A percentile compares a stretch with the other conserved stretches of the same genome.
Evolutionary conservation across 306 rosid species (phyloP).

Genomic region (Rosa lucieae): DNA sequence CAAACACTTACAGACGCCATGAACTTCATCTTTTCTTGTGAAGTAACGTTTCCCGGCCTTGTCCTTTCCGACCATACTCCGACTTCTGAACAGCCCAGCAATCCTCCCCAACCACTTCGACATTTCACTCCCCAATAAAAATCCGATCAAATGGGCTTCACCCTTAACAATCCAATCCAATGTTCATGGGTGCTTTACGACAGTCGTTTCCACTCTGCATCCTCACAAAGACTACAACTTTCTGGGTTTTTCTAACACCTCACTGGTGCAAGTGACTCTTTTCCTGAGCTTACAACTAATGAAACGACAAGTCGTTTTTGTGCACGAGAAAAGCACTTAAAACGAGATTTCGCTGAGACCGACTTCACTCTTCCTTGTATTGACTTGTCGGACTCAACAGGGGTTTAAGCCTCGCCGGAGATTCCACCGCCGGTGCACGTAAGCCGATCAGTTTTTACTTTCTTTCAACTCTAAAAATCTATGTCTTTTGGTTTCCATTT

Average conservation of each 20-base stretch:
- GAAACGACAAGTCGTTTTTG: not conserved
- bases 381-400: not conserved
- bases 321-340: not conserved
- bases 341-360: not conserved
- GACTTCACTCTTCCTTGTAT: not conserved
- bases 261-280: not conserved
- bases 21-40: constrained; percentile 58
- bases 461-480: not conserved
- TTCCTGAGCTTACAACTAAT: no score
- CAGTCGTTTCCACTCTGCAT: not conserved
- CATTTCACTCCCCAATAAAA: constrained; percentile 36
- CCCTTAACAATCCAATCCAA: not conserved
- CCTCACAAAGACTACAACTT: not conserved
- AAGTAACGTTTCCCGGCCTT: constrained; percentile 80
- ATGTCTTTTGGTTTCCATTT: not conserved
- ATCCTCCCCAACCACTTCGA: constrained; percentile 62
- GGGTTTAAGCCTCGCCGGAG: constrained; percentile 11
- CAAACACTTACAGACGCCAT: constrained; percentile 66
- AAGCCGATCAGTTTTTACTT: not conserved
- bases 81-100: constrained; percentile 48
- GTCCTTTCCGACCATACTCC: constrained; percentile 62
- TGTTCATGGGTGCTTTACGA: not conserved
- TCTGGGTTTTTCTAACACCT: not conserved
- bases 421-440: not conserved
- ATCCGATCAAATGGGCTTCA: constrained; percentile 12